phyloP scores from a whole-genome alignment of 176 grass and related monocot genomes.

The Canna indica region DNA sequence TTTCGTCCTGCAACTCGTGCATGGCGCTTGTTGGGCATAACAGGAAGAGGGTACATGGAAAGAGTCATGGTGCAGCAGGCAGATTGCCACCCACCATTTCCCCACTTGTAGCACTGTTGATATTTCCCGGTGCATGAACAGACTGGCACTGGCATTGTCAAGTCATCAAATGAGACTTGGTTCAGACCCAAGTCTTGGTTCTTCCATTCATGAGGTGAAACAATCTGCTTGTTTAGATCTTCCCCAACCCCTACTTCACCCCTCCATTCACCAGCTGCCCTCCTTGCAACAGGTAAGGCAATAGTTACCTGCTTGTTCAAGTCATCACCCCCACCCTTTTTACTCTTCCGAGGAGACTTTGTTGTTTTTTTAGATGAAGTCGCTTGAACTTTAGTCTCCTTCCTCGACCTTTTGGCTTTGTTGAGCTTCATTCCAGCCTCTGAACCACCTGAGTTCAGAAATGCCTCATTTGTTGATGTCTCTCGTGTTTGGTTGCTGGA shows the following conservation, averaged over 20 bases:
- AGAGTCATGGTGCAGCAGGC: conserved; percentile 26
- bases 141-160: conserved; percentile 21
- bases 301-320: conserved; percentile 23
- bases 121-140: conserved; percentile 29
- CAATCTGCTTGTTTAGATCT: conserved; percentile 13
- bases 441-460: neutral
- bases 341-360: conserved; percentile 15
- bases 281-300: neutral
- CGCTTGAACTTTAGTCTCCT: conserved; percentile 1
- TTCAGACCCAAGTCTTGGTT: conserved; percentile 27
- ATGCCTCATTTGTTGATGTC: conserved; percentile 3
- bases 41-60: conserved; percentile 23
- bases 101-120: conserved; percentile 34
- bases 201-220: conserved; percentile 20
- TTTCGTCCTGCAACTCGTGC: conserved; percentile 24
- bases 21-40: conserved; percentile 27
- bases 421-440: neutral
- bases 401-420: conserved; percentile 10
- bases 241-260: conserved; percentile 3
- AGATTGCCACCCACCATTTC: conserved; percentile 29
- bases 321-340: conserved; percentile 3
- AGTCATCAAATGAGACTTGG: conserved; percentile 22
- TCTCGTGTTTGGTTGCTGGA: conserved; percentile 12
- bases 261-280: neutral
- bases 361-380: conserved; percentile 5